phyloP scores from a whole-genome alignment of 805 yeast species.

The Candida ficus region DNA sequence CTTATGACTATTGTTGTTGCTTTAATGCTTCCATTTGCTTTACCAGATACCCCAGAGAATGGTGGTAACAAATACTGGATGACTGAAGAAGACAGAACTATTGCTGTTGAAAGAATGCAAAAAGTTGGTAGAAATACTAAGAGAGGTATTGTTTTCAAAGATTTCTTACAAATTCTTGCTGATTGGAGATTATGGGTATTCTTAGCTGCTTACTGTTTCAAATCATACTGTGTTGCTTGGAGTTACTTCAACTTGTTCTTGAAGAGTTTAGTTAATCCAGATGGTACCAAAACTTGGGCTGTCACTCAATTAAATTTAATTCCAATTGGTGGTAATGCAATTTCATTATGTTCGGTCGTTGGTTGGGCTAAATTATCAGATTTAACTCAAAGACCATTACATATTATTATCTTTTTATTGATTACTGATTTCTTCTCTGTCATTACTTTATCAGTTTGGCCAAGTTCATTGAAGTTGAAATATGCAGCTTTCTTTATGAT shows the following conservation, averaged over 20 bases:
- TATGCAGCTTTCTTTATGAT: slow-evolving; percentile 14
- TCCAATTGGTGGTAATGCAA: slow-evolving; percentile 19
- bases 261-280: slow-evolving; percentile 12
- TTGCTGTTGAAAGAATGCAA: slow-evolving; percentile 23
- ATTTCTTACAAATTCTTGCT: not conserved
- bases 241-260: slow-evolving; percentile 14
- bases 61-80: slow-evolving; percentile 28
- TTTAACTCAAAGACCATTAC: slow-evolving; percentile 8
- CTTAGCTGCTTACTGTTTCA: slow-evolving; percentile 10
- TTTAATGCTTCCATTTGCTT: slow-evolving; percentile 28
- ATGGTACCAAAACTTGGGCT: slow-evolving; percentile 12
- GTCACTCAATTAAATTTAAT: slow-evolving; percentile 15
- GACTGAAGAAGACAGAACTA: slow-evolving; percentile 24
- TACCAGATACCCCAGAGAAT: slow-evolving; percentile 34
- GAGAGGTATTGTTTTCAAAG: slow-evolving; percentile 7
- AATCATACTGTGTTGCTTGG: slow-evolving; percentile 8
- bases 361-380: slow-evolving; percentile 14
- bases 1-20: slow-evolving; percentile 23
- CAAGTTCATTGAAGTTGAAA: slow-evolving; percentile 4
- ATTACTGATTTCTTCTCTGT: slow-evolving; percentile 7
- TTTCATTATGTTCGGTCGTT: slow-evolving; percentile 13
- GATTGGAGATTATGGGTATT: slow-evolving; percentile 16
- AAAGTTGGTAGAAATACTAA: slow-evolving; percentile 13
- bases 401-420: slow-evolving; percentile 3
- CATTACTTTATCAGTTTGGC: slow-evolving; percentile 12